phyloP scores from a whole-genome alignment of 2,329 filamentous ascomycete species.

The Sphaerostilbella broomeana region DNA sequence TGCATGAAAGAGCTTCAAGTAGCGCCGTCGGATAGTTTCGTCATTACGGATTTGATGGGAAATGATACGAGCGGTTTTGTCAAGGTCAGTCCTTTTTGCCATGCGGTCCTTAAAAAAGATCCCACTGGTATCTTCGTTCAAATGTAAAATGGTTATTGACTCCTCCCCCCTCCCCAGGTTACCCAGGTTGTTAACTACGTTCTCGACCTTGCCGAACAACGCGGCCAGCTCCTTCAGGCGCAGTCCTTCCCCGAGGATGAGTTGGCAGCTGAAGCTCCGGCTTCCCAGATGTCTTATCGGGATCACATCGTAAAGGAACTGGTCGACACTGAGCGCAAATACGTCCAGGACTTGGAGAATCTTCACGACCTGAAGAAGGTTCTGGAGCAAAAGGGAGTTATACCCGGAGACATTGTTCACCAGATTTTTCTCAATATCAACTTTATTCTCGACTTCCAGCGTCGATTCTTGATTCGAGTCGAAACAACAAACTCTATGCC shows the following conservation, averaged over 20 bases:
- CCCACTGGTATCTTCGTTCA: no score
- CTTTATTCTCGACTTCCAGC: slow-evolving; percentile 88
- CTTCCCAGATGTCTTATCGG: slow-evolving; percentile 64
- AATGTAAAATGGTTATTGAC: no score
- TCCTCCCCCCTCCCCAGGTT: slow-evolving; percentile 39
- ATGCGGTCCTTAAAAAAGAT: no score
- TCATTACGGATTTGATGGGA: slow-evolving; percentile 84
- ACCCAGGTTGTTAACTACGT: slow-evolving; percentile 89
- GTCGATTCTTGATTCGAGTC: slow-evolving; percentile 88
- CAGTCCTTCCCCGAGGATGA: slow-evolving; percentile 53
- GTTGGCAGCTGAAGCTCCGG: slow-evolving; percentile 38
- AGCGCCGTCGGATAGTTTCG: slow-evolving; percentile 76
- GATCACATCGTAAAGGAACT: slow-evolving; percentile 89
- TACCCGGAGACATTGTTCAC: slow-evolving; percentile 85
- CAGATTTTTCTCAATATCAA: slow-evolving; percentile 97
- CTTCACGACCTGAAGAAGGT: slow-evolving; percentile 86
- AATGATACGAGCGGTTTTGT: slow-evolving; percentile 96
- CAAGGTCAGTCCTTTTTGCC: slow-evolving; percentile 54
- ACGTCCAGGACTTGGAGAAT: slow-evolving; percentile 94
- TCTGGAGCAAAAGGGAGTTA: slow-evolving; percentile 77
- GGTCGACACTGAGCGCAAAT: slow-evolving; percentile 92
- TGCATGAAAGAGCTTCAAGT: slow-evolving; percentile 79
- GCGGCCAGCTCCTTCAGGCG: slow-evolving; percentile 62
- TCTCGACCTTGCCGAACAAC: slow-evolving; percentile 74
- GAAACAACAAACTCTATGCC: slow-evolving; percentile 89